Evolutionary conservation across 2,329 filamentous ascomycete genomes (phyloP).

Genomic region (Hypomyces rosellus): DNA sequence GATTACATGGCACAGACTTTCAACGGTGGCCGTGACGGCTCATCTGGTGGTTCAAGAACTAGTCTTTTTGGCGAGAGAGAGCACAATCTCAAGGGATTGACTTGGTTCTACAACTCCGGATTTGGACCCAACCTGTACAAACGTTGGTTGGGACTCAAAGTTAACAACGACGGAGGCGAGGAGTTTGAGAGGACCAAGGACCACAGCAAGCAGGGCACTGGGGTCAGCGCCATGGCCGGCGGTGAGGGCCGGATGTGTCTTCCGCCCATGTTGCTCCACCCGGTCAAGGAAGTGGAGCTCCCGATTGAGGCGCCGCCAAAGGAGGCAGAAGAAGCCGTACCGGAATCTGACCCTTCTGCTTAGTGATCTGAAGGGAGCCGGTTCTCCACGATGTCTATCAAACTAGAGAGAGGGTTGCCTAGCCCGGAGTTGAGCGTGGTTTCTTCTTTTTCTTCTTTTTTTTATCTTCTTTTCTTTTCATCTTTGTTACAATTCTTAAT

Average conservation of each 20-base stretch:
- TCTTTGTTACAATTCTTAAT: background rate
- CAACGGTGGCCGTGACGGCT: slow-evolving; percentile 72
- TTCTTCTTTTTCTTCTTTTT: background rate
- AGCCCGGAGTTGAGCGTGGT: background rate
- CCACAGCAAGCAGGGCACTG: slow-evolving; percentile 41
- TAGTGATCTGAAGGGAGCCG: slow-evolving; percentile 12
- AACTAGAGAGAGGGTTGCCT: too few species aligned
- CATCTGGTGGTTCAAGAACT: slow-evolving; percentile 64
- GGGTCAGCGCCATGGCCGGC: slow-evolving; percentile 49
- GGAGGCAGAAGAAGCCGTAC: slow-evolving; percentile 31
- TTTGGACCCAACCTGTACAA: slow-evolving; percentile 78
- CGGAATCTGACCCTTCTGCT: slow-evolving; percentile 41
- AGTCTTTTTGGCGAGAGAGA: slow-evolving; percentile 78
- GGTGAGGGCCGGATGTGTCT: slow-evolving; percentile 86
- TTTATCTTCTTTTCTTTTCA: background rate
- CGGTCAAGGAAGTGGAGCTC: slow-evolving; percentile 69
- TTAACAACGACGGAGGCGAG: slow-evolving; percentile 73
- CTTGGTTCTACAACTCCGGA: slow-evolving; percentile 85
- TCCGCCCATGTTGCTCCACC: slow-evolving; percentile 83
- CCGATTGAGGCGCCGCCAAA: slow-evolving; percentile 53
- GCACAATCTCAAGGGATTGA: slow-evolving; percentile 80
- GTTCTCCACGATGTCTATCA: background rate
- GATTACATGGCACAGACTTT: slow-evolving; percentile 71
- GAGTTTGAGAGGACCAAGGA: slow-evolving; percentile 61
- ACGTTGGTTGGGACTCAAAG: slow-evolving; percentile 77